These are phyloP conservation scores for Yamadazyma buinensis DNA, from an alignment of 1,139 yeast genomes.

Conservation along the genomic window DNA sequence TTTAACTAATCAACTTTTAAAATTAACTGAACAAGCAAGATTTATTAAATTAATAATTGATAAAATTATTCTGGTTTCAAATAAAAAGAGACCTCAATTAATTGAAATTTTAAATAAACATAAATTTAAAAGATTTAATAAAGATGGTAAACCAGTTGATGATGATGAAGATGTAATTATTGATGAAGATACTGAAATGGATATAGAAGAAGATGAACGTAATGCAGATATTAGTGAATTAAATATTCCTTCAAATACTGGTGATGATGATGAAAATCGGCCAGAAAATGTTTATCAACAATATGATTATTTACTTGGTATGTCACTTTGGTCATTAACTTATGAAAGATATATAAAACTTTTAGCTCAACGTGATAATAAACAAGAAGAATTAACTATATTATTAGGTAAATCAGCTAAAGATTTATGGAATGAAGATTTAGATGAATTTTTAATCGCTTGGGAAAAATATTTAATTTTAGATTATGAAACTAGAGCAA, in stretches of 20 bases:
- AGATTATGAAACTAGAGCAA: slow-evolving; percentile 31
- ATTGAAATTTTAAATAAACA: slow-evolving; percentile 58
- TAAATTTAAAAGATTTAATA: slow-evolving; percentile 75
- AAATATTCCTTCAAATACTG: slow-evolving; percentile 29
- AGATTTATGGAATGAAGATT: slow-evolving; percentile 83
- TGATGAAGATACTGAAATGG: slow-evolving; percentile 23
- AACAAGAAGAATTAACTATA: slow-evolving; percentile 66
- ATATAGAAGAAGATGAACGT: slow-evolving; percentile 36
- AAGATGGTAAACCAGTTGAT: slow-evolving; percentile 54
- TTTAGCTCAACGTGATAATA: slow-evolving; percentile 65
- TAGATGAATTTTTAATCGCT: slow-evolving; percentile 63
- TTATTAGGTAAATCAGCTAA: slow-evolving; percentile 72
- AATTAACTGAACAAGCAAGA: slow-evolving; percentile 78
- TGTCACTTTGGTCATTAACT: slow-evolving; percentile 94
- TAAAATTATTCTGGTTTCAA: slow-evolving; percentile 62
- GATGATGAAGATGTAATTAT: slow-evolving; percentile 15
- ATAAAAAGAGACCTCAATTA: slow-evolving; percentile 65
- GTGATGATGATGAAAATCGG: slow-evolving; percentile 26
- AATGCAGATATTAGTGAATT: slow-evolving; percentile 36
- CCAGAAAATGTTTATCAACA: slow-evolving; percentile 51
- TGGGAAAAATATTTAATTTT: slow-evolving; percentile 60
- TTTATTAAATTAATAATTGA: slow-evolving; percentile 90
- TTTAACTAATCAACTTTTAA: slow-evolving; percentile 70
- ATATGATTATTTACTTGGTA: slow-evolving; percentile 73
- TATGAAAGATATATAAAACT: slow-evolving; percentile 81